Base-by-base conservation (phyloP, 1,284 basidiomycete genomes). In the Rhodotorula glutinis region DNA sequence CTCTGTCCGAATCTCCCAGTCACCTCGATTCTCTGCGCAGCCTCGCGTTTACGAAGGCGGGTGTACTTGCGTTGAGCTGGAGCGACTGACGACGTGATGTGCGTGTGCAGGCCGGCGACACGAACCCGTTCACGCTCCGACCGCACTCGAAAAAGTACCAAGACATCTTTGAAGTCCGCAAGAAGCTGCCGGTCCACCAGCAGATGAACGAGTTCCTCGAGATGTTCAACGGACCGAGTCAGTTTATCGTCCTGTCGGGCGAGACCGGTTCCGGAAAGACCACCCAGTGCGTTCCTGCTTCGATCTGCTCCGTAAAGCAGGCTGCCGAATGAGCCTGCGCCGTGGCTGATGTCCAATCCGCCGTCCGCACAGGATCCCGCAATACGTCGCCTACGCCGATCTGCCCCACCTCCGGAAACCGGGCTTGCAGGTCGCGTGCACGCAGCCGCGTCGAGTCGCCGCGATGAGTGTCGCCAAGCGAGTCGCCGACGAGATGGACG, bases 241-340 rank as follows among this genome's bases (percentile, higher is more conserved):
- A 76, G 63, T 75, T 77, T 56, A 63, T 66, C 29, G 76, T 98
- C 65, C 91, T 98, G 87, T 92, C 97, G 73, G 95, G 95, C 75
- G 95, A 98, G 82, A 97, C 96, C 2, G 95, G 96, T 17, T 93
- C 92, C 33, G 96, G 95, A 63, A 98, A 98, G 82, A 98, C 96
- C 2, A 98, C 95, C 49, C 95, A 98, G 89, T 92, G 86, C 79
- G 76, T 74, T 41, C 30, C 46, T 30, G 53, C 62, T 57, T 44
- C 58, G 52, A 66, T 63, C 66, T 55, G 61, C 70, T 25, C 47
- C 65, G n/a, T 58, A 70, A 75, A 52, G 75, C 43, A 38, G 33
- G 33, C 33, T 38, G 33, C 33, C 33, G 33, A 11, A 5, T 38
- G 11, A 38, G 33, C 33, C 38, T 17, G 17, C 19, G 19, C 9